Evolutionary conservation across 306 rosid genomes (phyloP).

Genomic region (Pterocarpus macrocarpus): DNA sequence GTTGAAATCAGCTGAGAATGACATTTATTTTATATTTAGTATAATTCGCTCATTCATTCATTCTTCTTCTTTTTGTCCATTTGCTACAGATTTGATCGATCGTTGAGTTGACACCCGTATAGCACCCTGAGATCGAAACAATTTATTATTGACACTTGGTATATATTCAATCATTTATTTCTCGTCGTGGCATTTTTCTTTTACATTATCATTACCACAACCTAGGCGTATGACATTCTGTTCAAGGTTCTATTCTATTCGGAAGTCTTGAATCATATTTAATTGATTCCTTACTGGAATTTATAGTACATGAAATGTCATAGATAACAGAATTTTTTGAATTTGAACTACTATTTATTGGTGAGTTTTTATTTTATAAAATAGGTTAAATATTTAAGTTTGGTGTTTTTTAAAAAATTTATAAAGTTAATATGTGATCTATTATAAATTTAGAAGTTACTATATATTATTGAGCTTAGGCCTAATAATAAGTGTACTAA

Average conservation of each 20-base stretch:
- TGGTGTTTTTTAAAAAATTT: no score
- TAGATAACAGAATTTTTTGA: no score
- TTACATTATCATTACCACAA: not conserved
- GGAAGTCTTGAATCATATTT: not conserved
- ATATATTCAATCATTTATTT: not conserved
- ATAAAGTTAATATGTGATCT: no score
- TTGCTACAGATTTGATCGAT: not conserved
- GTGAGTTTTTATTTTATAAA: no score
- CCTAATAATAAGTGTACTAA: no score
- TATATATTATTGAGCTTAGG: no score
- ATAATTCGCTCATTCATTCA: not conserved
- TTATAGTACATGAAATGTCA: not conserved
- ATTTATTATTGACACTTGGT: not conserved
- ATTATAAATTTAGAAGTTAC: no score
- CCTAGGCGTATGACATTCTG: not conserved
- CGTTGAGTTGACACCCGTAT: not conserved
- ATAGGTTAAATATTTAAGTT: no score
- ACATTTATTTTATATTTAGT: not conserved
- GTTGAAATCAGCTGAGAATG: slow-evolving; percentile 1
- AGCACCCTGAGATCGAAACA: not conserved
- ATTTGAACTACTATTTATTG: no score
- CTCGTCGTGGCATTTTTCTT: not conserved
- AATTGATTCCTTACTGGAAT: not conserved
- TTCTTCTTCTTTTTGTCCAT: not conserved
- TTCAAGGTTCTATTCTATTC: slow-evolving; percentile 21